phyloP scores from a whole-genome alignment of 495 filamentous ascomycete species.

The Penicillium nucicola region DNA sequence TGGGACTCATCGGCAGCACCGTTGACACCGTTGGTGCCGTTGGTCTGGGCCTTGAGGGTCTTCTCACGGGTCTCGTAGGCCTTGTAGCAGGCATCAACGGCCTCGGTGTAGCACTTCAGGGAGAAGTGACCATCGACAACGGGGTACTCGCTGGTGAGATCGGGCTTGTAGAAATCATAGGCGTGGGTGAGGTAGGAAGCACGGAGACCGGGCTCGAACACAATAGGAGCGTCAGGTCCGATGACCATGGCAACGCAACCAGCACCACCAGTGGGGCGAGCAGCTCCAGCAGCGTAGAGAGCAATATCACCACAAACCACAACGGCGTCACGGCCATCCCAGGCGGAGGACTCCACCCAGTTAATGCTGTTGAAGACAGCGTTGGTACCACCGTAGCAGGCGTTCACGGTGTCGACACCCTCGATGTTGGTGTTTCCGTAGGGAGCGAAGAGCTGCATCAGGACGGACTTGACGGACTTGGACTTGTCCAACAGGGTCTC shows the following conservation, averaged over 20 bases:
- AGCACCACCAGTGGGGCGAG: slow-evolving; percentile 92
- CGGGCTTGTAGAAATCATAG: slow-evolving; percentile 99
- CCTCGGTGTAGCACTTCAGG: slow-evolving; percentile 91
- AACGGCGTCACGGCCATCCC: slow-evolving; percentile 93
- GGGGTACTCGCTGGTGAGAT: slow-evolving; percentile 96
- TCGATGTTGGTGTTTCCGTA: slow-evolving; percentile 89
- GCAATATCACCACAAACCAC: slow-evolving; percentile 97
- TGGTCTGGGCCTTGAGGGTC: slow-evolving; percentile 59
- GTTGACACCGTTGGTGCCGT: slow-evolving; percentile 62
- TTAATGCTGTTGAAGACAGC: slow-evolving; percentile 96
- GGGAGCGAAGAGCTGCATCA: slow-evolving; percentile 93
- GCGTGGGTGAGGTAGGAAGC: slow-evolving; percentile 91
- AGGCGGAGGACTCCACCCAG: slow-evolving; percentile 97
- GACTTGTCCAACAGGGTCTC: slow-evolving; percentile 99
- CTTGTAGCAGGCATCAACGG: slow-evolving; percentile 94
- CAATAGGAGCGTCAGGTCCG: slow-evolving; percentile 88
- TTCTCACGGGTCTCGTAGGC: slow-evolving; percentile 86
- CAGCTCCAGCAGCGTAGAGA: slow-evolving; percentile 93
- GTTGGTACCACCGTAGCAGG: slow-evolving; percentile 98
- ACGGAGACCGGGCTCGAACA: slow-evolving; percentile 86
- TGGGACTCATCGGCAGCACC: slow-evolving; percentile 52
- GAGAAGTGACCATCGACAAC: slow-evolving; percentile 96
- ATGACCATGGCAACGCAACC: slow-evolving; percentile 93
- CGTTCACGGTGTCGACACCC: slow-evolving; percentile 94
- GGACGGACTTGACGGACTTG: slow-evolving; percentile 98